phyloP scores from a whole-genome alignment of 2,329 filamentous ascomycete genomes.

The Xylaria sp. region DNA sequence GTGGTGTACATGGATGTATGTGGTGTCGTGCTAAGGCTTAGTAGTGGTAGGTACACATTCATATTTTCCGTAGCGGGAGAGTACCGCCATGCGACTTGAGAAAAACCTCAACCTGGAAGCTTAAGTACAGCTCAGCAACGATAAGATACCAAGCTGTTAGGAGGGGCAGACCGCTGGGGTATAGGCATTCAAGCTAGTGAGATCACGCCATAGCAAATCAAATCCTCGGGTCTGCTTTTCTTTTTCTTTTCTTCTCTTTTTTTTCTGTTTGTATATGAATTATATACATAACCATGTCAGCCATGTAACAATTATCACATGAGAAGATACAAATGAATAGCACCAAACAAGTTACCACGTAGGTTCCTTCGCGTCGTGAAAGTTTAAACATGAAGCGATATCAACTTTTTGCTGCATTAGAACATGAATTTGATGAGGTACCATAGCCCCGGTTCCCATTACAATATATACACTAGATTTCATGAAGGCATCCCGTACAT shows the following conservation, averaged over 20 bases:
- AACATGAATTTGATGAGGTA: conserved; percentile 1
- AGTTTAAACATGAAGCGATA: not conserved
- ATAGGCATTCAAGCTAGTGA: not conserved
- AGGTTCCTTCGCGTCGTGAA: not conserved
- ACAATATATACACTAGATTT: not conserved
- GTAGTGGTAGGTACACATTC: not conserved
- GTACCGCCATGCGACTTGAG: not conserved
- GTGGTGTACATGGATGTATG: not conserved
- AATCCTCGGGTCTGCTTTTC: not conserved
- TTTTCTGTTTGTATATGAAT: too few species aligned
- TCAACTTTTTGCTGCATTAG: not conserved
- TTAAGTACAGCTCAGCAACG: not conserved
- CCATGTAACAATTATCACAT: not conserved
- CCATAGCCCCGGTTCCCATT: not conserved
- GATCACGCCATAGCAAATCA: not conserved
- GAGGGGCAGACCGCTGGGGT: conserved; percentile 19
- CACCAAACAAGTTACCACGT: not conserved
- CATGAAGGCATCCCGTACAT: not conserved
- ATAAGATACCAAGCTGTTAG: not conserved
- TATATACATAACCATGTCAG: not conserved
- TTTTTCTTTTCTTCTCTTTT: too few species aligned
- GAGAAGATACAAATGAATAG: not conserved
- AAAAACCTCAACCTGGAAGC: not conserved
- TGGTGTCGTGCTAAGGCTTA: not conserved
- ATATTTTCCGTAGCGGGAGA: not conserved